Base-by-base conservation (phyloP, 2,329 filamentous ascomycete species). In the Ustilaginoidea virens region DNA sequence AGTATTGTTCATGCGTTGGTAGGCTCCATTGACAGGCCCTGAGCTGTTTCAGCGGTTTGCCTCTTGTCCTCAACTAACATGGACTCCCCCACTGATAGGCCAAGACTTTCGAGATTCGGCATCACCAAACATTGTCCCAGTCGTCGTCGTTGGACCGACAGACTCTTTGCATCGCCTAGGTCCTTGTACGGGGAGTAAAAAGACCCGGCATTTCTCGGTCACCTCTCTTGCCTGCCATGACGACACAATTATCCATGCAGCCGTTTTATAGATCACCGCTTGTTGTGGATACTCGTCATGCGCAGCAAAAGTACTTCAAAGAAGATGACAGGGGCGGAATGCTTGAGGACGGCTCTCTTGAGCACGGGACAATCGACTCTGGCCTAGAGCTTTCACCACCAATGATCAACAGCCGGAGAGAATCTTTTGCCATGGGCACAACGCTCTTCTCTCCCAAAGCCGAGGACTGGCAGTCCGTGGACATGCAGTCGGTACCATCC, bases 371-470 rank as follows among this genome's bases (percentile, higher is more conserved):
- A 28, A 49, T 74, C 39, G 70, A 75, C 51, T 74, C 69, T 5
- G 66, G 63, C 29, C 52, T 75, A 31, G 70, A 74, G 40, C 64
- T 75, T 55, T 75, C 71, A 29, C 70, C 71, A 22, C 62, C 62
- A 40, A 71, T 75, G 65, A 58, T 58, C 39, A 64, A 63, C 44
- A 74, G 69, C 59, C 61, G 71, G 42, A 60, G 70, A 50, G 70
- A 75, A 36, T 76, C 72, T 2, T 74, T 75, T 45, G 66, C 63
- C 36, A 60, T 72, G 27, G 59, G 63, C 30, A 40, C 44, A 24
- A 53, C 67, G 33, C 56, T 76, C 39, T 74, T 76, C 57, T 76
- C 71, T 13, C 70, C 70, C 39, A 76, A 76, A 54, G 61, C 63
- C 7, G 70, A 76, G 42, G 51, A 72, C 39, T 76, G 70, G 71